Conservation (phyloP, 805 yeast genomes). For the Yamadazyma ubonensis region DNA sequence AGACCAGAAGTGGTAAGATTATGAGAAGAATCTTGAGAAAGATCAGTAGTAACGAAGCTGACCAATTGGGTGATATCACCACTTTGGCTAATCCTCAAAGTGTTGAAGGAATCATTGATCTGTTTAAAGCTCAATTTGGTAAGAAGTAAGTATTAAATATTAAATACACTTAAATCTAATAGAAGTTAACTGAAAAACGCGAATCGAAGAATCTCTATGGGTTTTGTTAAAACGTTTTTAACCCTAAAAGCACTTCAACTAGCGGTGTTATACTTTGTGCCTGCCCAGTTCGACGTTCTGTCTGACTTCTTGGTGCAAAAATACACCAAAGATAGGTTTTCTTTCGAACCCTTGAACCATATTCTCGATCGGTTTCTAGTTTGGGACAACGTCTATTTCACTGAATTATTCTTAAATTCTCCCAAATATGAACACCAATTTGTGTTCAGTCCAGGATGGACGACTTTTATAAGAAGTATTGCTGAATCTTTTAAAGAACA, state of each 20-base stretch:
- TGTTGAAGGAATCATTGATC: conserved; percentile 61
- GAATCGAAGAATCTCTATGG: conserved; percentile 1
- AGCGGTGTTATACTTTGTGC: conserved; percentile 36
- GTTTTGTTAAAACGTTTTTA: conserved; percentile 5
- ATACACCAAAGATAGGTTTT: not conserved
- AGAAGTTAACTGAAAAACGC: not conserved
- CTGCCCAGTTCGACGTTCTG: conserved; percentile 51
- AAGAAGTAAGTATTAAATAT: too few relatives aligned
- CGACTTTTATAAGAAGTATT: conserved; percentile 41
- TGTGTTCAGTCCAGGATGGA: conserved; percentile 85
- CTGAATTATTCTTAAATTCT: conserved; percentile 51
- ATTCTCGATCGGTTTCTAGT: conserved; percentile 55
- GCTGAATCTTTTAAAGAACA: conserved; percentile 13
- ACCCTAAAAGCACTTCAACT: conserved; percentile 25
- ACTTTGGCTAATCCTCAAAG: conserved; percentile 76
- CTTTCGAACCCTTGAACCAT: not conserved
- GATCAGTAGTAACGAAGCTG: conserved; percentile 71
- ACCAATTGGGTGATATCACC: conserved; percentile 76
- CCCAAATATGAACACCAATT: conserved; percentile 80
- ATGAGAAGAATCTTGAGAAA: conserved; percentile 85
- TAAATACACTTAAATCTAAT: too few relatives aligned
- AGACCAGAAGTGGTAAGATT: conserved; percentile 83
- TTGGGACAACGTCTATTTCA: conserved; percentile 87
- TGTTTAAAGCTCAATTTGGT: conserved; percentile 39
- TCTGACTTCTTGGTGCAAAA: conserved; percentile 33